Evolutionary conservation across 768 basidiomycete genomes (phyloP).

Genomic region (Clitopilus hobsonii): DNA sequence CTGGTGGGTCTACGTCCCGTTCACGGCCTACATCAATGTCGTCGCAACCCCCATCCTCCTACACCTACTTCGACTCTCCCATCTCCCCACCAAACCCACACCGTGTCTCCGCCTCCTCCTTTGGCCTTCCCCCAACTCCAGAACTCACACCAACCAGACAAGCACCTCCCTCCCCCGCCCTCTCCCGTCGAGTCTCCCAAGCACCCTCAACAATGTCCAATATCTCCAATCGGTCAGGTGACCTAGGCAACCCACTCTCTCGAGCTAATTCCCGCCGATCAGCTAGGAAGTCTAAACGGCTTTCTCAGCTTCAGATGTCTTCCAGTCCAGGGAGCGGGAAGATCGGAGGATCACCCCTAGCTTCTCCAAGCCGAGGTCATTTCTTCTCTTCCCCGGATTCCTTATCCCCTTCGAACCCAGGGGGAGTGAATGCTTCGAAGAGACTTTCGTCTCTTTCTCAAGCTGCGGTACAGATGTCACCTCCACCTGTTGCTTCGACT

Average conservation of each 20-base stretch:
- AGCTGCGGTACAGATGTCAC: too few relatives aligned
- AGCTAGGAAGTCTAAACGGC: not conserved
- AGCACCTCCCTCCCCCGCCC: slow-evolving; percentile 56
- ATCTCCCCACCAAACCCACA: slow-evolving; percentile 3
- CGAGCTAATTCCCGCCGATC: slow-evolving; percentile 15
- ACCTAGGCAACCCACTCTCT: slow-evolving; percentile 17
- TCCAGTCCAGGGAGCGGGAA: too few relatives aligned
- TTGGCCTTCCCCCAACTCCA: slow-evolving; percentile 2
- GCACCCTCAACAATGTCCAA: slow-evolving; percentile 18
- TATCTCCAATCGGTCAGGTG: slow-evolving; percentile 26
- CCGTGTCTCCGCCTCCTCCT: slow-evolving; percentile 4
- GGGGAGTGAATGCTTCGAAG: not conserved
- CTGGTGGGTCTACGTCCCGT: too few relatives aligned
- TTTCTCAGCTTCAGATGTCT: slow-evolving; percentile 2
- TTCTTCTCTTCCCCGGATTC: not conserved
- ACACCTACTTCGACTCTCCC: not conserved
- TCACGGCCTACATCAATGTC: not conserved
- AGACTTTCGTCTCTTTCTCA: not conserved
- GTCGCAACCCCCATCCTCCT: slow-evolving; percentile 17
- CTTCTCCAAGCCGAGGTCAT: not conserved
- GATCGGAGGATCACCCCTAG: slow-evolving; percentile 1
- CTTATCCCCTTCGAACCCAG: too few relatives aligned
- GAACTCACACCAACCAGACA: slow-evolving; percentile 46
- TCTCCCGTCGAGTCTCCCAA: slow-evolving; percentile 38
- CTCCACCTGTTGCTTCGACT: too few relatives aligned